Conservation (phyloP, 2,329 filamentous ascomycete genomes). For the Neobulgaria alba region DNA sequence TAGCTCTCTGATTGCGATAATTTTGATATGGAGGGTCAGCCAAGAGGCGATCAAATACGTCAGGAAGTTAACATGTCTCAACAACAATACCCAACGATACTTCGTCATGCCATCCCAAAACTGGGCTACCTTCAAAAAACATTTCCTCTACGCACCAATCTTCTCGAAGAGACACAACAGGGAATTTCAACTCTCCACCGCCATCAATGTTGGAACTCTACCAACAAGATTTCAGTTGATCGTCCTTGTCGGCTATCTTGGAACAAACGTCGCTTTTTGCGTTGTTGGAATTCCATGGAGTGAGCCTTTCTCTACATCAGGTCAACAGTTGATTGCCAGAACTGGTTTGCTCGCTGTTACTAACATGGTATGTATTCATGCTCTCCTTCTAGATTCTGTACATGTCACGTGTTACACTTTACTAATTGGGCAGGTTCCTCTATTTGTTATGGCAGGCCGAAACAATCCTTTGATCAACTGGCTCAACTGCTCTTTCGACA, state of each 20-base stretch:
- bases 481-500: constrained; percentile 70
- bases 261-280: constrained; percentile 70
- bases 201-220: constrained; percentile 65
- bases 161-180: constrained; percentile 68
- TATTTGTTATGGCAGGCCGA: constrained; percentile 65
- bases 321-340: constrained; percentile 52
- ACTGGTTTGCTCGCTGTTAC: constrained; percentile 61
- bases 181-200: constrained; percentile 59
- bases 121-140: constrained; percentile 55
- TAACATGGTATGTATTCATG: constrained; percentile 53
- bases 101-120: constrained; percentile 52
- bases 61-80: constrained; percentile 65
- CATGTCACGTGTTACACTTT: constrained; percentile 8
- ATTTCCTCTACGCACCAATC: constrained; percentile 62
- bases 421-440: constrained; percentile 39
- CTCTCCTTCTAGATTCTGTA: not conserved
- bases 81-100: constrained; percentile 72
- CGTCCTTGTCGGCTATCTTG: constrained; percentile 59
- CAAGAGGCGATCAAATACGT: constrained; percentile 57
- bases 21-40: constrained; percentile 59
- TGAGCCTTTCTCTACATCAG: constrained; percentile 35
- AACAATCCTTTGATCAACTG: constrained; percentile 71
- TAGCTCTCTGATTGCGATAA: constrained; percentile 50
- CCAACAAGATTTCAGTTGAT: constrained; percentile 71
- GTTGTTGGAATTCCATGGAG: constrained; percentile 55